Evolutionary conservation across 495 filamentous ascomycete genomes (phyloP), one percentile per base, ranked within the genome.

Genomic region (Penicillium samsonianum): DNA sequence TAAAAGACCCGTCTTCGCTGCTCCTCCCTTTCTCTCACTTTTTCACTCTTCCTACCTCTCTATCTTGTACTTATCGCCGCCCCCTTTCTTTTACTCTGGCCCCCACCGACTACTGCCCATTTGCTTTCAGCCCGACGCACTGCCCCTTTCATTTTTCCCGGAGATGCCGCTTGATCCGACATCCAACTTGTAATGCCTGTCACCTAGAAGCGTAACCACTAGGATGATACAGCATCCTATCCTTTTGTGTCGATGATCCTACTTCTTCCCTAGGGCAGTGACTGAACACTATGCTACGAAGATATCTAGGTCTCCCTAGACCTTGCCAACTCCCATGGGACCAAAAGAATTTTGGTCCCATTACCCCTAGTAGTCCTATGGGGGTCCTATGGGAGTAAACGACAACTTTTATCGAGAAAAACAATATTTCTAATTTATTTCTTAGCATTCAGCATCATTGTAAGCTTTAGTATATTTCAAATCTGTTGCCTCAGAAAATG

Each of bases 91-190:
- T 38, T n/a, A n/a, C n/a, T n/a, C 57, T 33, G 3, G 20, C 22
- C 50, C 50, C 60, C 50, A 55, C 51, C 30, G 33, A 6, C 2
- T 1, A 3, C 31, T 55, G 16, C 50, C 40, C 46, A 47, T 42
- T 62, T 16, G 40, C 53, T 48, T 28, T 17, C 47, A 33, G 33
- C 47, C 23, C 35, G 41, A 57, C 31, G 50, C 50, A 55, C 46
- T 47, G 50, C 55, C 60, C 60, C 60, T 57, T 58, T 60, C 37
- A 58, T 62, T 62, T n/a, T 62, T 41, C n/a, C 50, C 45, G 31
- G 51, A 62, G 50, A 62, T 55, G 49, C 38, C 48, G 58, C 53
- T 53, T 37, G 16, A 55, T 53, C 50, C 50, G 16, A 26, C 28
- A 14, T 7, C 23, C 20, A 19, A n/a, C 35, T 23, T 41, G n/a